phyloP scores from a whole-genome alignment of 1,284 basidiomycete species.

The Dichomitus squalens region DNA sequence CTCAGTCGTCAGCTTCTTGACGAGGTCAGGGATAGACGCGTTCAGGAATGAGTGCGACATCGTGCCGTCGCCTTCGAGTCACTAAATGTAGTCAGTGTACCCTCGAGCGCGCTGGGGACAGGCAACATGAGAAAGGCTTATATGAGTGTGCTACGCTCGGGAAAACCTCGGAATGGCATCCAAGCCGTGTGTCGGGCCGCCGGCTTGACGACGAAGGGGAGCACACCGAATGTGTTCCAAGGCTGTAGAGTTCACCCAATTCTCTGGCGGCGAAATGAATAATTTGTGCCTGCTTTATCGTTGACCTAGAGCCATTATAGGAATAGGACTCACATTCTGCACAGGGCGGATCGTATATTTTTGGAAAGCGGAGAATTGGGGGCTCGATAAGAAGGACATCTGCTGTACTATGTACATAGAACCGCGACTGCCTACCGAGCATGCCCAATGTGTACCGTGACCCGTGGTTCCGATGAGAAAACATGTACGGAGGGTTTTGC shows the following conservation, averaged over 20 bases:
- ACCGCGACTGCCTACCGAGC: too few species aligned
- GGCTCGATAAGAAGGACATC: not conserved
- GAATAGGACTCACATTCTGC: too few species aligned
- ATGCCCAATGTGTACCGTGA: not conserved
- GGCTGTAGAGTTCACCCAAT: too few species aligned
- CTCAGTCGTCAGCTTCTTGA: constrained; percentile 54
- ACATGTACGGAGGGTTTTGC: too few species aligned
- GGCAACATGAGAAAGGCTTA: not conserved
- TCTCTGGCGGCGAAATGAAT: too few species aligned
- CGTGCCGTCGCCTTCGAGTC: too few species aligned
- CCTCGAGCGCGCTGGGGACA: not conserved
- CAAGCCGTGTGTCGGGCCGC: not conserved
- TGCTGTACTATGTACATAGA: not conserved
- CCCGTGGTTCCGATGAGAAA: too few species aligned
- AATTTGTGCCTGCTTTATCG: too few species aligned
- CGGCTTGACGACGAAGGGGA: too few species aligned
- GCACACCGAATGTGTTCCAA: too few species aligned
- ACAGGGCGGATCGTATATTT: not conserved
- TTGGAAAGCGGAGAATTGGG: not conserved
- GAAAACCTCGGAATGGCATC: constrained; percentile 25
- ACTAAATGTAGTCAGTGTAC: too few species aligned
- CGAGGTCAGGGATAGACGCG: constrained; percentile 53
- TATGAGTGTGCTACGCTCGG: constrained; percentile 16
- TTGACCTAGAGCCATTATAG: too few species aligned
- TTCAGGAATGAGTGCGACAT: constrained; percentile 52